Percentiles rank a stretch among this genome's conserved stretches.
These are phyloP conservation scores for Calonectria pteridis DNA, from an alignment of 2,329 filamentous ascomycete species.

Conservation along the genomic window DNA sequence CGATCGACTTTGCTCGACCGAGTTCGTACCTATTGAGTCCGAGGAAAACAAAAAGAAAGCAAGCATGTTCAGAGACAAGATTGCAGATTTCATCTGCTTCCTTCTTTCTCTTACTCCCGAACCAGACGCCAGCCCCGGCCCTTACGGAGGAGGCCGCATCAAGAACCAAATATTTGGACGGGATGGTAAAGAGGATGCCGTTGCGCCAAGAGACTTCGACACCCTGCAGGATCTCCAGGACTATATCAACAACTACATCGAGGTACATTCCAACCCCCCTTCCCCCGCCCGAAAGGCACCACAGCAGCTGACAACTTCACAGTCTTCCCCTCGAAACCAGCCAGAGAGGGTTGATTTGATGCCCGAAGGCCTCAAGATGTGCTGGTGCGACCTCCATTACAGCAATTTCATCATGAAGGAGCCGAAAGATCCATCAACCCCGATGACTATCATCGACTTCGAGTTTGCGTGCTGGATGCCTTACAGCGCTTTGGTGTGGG, in stretches of 20 bases:
- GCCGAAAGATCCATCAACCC: neutral
- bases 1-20: neutral
- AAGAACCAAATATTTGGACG: neutral
- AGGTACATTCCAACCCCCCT: no score
- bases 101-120: neutral
- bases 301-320: neutral
- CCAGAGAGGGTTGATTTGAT: neutral
- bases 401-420: neutral
- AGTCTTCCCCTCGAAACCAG: neutral
- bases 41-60: neutral
- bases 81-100: neutral
- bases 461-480: neutral
- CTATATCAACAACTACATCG: neutral
- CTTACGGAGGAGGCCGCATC: neutral
- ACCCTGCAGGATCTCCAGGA: neutral
- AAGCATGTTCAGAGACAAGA: neutral
- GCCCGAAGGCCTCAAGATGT: neutral
- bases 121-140: neutral
- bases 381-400: neutral
- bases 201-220: neutral
- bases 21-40: neutral
- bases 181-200: neutral
- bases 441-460: neutral
- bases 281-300: rapidly evolving
- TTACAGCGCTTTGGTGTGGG: neutral